These are phyloP conservation scores for Arthrobotrys conoides DNA, from an alignment of 2,329 filamentous ascomycete genomes.

Conservation along the genomic window DNA sequence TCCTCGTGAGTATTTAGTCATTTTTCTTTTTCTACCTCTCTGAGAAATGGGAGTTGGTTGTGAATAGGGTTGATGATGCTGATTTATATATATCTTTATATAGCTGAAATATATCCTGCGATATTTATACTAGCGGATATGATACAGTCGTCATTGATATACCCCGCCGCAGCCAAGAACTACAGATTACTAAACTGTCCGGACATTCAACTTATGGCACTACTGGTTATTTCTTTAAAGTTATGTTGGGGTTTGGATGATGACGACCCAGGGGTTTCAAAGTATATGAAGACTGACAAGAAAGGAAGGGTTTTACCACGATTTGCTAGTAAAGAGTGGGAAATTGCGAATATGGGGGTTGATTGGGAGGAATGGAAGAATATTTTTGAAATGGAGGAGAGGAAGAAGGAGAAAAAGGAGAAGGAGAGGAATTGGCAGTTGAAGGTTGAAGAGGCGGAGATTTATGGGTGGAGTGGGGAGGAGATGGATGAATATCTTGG, in stretches of 20 bases:
- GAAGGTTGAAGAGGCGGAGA: conserved; percentile 74
- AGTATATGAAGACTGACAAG: conserved; percentile 9
- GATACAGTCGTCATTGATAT: conserved; percentile 61
- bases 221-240: conserved; percentile 83
- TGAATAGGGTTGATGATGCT: conserved; percentile 18
- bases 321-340: conserved; percentile 59
- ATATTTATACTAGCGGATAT: conserved; percentile 73
- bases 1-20: conserved; percentile 73
- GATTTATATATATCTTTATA: conserved; percentile 62
- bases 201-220: conserved; percentile 79
- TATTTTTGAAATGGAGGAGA: conserved; percentile 68
- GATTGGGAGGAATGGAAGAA: conserved; percentile 81
- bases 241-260: conserved; percentile 81
- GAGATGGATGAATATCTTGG: conserved; percentile 82
- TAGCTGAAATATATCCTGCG: conserved; percentile 76
- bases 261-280: conserved; percentile 65
- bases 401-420: conserved; percentile 56
- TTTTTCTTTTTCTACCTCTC: conserved; percentile 51
- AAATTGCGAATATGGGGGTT: conserved; percentile 67
- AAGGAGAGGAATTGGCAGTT: conserved; percentile 68
- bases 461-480: conserved; percentile 74
- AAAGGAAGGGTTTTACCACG: conserved; percentile 28
- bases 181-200: conserved; percentile 73
- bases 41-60: not conserved
- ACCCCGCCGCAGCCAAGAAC: conserved; percentile 11